phyloP scores from a whole-genome alignment of 1,284 basidiomycete genomes.

The Leccinum solheimii region DNA sequence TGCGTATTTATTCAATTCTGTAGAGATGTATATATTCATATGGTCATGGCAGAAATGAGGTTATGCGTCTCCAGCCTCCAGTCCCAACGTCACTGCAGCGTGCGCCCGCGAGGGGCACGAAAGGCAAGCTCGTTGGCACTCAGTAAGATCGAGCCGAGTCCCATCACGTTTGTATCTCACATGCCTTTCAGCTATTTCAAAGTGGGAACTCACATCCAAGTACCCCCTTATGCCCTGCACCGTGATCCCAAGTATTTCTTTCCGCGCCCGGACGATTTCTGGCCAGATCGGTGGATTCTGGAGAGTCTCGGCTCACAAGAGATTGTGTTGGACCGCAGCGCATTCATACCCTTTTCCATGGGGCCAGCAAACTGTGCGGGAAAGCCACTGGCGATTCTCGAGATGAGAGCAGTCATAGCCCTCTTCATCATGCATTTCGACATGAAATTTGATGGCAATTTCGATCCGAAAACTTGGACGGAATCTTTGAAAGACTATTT shows the following conservation, averaged over 20 bases:
- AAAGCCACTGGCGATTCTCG: conserved; percentile 35
- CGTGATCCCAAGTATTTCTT: conserved; percentile 43
- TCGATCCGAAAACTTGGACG: conserved; percentile 31
- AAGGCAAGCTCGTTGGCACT: conserved; percentile 35
- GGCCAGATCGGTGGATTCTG: conserved; percentile 45
- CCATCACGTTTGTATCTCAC: background rate
- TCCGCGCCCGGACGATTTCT: conserved; percentile 41
- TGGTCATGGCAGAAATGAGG: conserved; percentile 38
- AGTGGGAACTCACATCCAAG: conserved; percentile 40
- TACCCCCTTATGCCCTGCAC: conserved; percentile 42
- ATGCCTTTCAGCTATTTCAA: conserved; percentile 37
- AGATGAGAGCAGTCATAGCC: conserved; percentile 31
- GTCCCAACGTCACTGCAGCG: conserved; percentile 38
- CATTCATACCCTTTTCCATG: conserved; percentile 37
- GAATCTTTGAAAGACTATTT: conserved; percentile 34
- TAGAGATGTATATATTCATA: background rate
- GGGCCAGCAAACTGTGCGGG: conserved; percentile 39
- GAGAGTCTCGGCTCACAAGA: conserved; percentile 12
- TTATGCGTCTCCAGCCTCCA: conserved; percentile 41
- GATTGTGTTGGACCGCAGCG: conserved; percentile 22
- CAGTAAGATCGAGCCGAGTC: conserved; percentile 27
- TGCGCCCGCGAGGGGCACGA: conserved; percentile 30
- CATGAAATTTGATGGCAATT: conserved; percentile 30
- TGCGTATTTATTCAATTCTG: conserved; percentile 1
- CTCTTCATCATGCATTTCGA: conserved; percentile 35